A percentile compares a stretch with the other conserved stretches of the same genome.
Conservation (phyloP, 192 early-diverging fungal species). For the Paraglomus occultum region DNA sequence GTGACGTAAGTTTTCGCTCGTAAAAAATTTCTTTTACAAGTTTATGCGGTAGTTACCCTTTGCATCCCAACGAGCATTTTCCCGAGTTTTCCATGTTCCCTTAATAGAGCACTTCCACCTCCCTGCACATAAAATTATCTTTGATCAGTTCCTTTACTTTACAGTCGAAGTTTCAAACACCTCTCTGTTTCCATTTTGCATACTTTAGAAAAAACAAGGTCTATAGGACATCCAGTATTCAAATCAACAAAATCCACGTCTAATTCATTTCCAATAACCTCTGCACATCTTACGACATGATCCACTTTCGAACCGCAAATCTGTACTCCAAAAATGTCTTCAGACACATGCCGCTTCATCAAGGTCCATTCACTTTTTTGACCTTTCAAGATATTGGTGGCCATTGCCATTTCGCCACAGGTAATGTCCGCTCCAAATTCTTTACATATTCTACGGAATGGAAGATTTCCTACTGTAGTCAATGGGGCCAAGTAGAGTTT, state of each 20-base stretch:
- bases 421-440: constrained; percentile 94
- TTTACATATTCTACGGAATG: constrained; percentile 94
- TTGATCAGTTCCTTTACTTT: background rate
- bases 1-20: background rate
- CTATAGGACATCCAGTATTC: constrained; percentile 97
- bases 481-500: constrained; percentile 94
- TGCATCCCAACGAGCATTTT: constrained; percentile 78
- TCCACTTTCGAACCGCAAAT: constrained; percentile 66
- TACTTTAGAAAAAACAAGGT: constrained; percentile 70
- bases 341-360: constrained; percentile 76
- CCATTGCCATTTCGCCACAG: constrained; percentile 93
- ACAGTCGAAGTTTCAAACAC: background rate
- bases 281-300: constrained; percentile 58
- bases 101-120: constrained; percentile 79
- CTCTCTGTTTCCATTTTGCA: background rate
- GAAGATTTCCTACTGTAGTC: constrained; percentile 97
- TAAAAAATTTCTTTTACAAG: background rate
- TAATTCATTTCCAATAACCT: constrained; percentile 64
- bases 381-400: constrained; percentile 64
- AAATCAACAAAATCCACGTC: constrained; percentile 93
- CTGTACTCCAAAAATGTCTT: constrained; percentile 94
- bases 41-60: constrained; percentile 29
- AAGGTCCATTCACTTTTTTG: constrained; percentile 80
- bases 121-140: constrained; percentile 48
- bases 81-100: constrained; percentile 58